Percentiles rank a stretch among this genome's conserved stretches.
phyloP scores from a whole-genome alignment of 345 rosid genomes.

The Litchi chinensis region DNA sequence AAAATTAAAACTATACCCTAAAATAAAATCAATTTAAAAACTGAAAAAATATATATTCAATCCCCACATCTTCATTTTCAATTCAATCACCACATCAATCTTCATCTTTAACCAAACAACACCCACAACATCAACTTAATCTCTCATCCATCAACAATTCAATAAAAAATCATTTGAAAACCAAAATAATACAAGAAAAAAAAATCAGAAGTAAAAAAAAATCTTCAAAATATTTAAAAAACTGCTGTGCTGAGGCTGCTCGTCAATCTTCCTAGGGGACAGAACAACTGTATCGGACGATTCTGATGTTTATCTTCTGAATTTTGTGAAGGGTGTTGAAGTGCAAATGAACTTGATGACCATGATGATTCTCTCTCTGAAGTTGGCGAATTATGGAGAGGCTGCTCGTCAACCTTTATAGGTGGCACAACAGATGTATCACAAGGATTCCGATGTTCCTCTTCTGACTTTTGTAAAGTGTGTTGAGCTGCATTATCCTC shows the following conservation, averaged over 20 bases:
- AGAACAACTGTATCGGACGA: constrained; percentile 30
- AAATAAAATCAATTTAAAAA: too few species aligned
- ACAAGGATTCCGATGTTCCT: constrained; percentile 24
- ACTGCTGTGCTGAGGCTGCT: constrained; percentile 36
- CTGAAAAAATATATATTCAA: too few species aligned
- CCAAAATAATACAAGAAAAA: too few species aligned
- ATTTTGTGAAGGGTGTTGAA: constrained; percentile 30
- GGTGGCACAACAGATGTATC: constrained; percentile 30
- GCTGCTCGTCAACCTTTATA: constrained; percentile 38
- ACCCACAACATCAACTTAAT: too few species aligned
- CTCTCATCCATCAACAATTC: too few species aligned
- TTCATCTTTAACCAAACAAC: too few species aligned
- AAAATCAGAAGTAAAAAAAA: too few species aligned
- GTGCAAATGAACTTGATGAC: constrained; percentile 33
- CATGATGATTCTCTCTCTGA: constrained; percentile 37
- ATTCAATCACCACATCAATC: too few species aligned
- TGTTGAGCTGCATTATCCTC: constrained; percentile 33
- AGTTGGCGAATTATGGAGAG: constrained; percentile 31
- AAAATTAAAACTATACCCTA: too few species aligned
- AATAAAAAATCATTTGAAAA: too few species aligned
- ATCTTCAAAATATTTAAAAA: too few species aligned
- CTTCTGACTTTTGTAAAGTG: constrained; percentile 33
- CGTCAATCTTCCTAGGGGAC: constrained; percentile 36
- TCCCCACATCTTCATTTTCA: too few species aligned
- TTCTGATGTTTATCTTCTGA: constrained; percentile 29